Evolutionary conservation across 164 flowering plant genomes (phyloP).

Genomic region (Aristolochia contorta): DNA sequence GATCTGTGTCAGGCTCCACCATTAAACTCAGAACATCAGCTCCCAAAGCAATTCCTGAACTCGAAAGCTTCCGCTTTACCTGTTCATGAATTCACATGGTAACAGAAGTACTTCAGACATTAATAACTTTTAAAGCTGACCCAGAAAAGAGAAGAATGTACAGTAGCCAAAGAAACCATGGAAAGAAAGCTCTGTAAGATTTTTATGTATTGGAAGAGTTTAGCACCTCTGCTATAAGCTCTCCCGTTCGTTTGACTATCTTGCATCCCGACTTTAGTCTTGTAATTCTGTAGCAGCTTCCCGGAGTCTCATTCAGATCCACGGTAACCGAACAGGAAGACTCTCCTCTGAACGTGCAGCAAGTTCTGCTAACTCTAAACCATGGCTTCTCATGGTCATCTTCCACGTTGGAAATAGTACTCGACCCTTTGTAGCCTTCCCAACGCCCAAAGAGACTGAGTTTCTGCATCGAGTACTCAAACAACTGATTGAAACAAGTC

Average conservation of each 20-base stretch:
- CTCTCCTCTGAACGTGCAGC: constrained; percentile 6
- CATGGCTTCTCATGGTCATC: constrained; percentile 11
- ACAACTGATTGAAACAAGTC: no score
- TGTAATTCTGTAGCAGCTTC: constrained; percentile 6
- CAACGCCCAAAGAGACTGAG: constrained; percentile 13
- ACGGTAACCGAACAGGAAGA: constrained; percentile 12
- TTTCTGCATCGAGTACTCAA: constrained; percentile 11
- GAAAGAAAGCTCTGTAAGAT: neutral
- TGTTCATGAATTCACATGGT: neutral
- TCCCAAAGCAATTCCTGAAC: constrained; percentile 14
- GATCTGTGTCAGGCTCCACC: constrained; percentile 16
- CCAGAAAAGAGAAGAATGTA: neutral
- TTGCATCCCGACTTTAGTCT: constrained; percentile 17
- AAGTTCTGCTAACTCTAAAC: constrained; percentile 23
- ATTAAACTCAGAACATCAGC: constrained; percentile 16
- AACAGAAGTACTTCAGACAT: no score
- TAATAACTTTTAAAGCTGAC: no score
- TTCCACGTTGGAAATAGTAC: neutral
- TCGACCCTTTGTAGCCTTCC: constrained; percentile 17
- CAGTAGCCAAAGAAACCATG: neutral
- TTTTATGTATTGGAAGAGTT: neutral
- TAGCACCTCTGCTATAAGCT: constrained; percentile 12
- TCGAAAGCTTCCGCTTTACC: constrained; percentile 9
- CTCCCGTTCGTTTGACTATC: constrained; percentile 19
- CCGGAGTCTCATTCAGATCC: constrained; percentile 2